Evolutionary conservation across 1,284 basidiomycete genomes (phyloP), one percentile per base, ranked within the genome.

Genomic region (Sporisorium scitamineum): DNA sequence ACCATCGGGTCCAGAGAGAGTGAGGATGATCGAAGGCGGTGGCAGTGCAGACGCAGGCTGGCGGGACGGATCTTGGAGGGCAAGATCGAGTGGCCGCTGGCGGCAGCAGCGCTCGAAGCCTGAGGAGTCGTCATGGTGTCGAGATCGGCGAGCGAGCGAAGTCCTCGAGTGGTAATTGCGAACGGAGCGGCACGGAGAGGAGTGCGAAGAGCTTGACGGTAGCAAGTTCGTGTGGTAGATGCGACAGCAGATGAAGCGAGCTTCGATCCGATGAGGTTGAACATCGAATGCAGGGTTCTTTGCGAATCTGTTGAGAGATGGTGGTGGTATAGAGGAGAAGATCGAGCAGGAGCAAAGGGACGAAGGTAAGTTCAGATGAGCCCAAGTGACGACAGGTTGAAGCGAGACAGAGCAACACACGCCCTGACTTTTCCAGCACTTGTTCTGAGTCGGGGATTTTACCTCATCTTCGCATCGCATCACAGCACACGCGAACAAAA

Each of bases 1-100:
- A 18, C 70, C 57, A 69, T 84, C 83, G n/a, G 81, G 80, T 29
- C 82, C 83, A 13, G 80, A 80, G 22, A 84, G 77, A 9, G 82
- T 84, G 29, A 84, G 64, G 61, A 84, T 82, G 70, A 84, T 76
- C n/a, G 76, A 78, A 7, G 76, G 71, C 48, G 81, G 60, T 77
- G 83, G 60, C 77, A 83, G 44, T 85, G 81, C 54, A 20, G 90
- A 89, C 10, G 90, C 77, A n/a, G 79, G 59, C 24, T 65, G 72
- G 60, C 65, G 66, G 31, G 56, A 26, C 54, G 64, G 45, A 76
- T 70, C 53, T 74, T 69, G 56, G 61, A 55, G 2, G 68, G 72
- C 22, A 74, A 44, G 55, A 69, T 70, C 26, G 78, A 61, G 54
- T 71, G 73, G 37, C 57, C 53, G 24, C 57, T 29, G 5, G 72